phyloP scores from a whole-genome alignment of 768 basidiomycete species.

The Lentinula detonsa region DNA sequence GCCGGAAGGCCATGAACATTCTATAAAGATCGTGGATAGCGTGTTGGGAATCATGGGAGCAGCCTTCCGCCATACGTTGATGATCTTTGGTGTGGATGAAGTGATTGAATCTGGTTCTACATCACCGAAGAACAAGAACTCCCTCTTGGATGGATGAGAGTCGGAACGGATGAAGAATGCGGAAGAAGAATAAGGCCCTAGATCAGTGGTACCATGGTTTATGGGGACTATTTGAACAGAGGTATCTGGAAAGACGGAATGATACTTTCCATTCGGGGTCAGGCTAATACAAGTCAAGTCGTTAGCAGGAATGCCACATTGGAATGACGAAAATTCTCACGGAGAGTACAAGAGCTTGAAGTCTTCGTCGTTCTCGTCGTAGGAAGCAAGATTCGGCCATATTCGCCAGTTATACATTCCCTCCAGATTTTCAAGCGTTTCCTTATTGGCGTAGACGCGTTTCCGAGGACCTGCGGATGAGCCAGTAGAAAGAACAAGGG shows the following conservation, averaged over 20 bases:
- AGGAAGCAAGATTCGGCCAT: conserved; percentile 84
- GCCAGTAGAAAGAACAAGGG: conserved; percentile 81
- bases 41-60: conserved; percentile 67
- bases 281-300: conserved; percentile 30
- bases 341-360: conserved; percentile 56
- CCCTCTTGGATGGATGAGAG: conserved; percentile 37
- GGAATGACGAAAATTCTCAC: conserved; percentile 34
- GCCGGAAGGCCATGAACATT: conserved; percentile 84
- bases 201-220: conserved; percentile 60
- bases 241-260: conserved; percentile 43
- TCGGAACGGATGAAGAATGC: conserved; percentile 84
- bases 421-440: conserved; percentile 65
- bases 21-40: conserved; percentile 84
- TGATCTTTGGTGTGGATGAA: conserved; percentile 46
- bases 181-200: conserved; percentile 62
- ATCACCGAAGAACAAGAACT: conserved; percentile 94
- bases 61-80: conserved; percentile 74
- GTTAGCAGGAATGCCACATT: conserved; percentile 4
- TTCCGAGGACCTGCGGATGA: conserved; percentile 58
- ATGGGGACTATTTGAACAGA: conserved; percentile 65
- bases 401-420: conserved; percentile 69
- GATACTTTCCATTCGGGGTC: conserved; percentile 45
- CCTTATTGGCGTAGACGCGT: conserved; percentile 53
- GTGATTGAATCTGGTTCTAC: conserved; percentile 82
- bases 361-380: conserved; percentile 56